These are phyloP conservation scores for Stachybotrys echinatus DNA, from an alignment of 2,329 filamentous ascomycete genomes.

Conservation along the genomic window DNA sequence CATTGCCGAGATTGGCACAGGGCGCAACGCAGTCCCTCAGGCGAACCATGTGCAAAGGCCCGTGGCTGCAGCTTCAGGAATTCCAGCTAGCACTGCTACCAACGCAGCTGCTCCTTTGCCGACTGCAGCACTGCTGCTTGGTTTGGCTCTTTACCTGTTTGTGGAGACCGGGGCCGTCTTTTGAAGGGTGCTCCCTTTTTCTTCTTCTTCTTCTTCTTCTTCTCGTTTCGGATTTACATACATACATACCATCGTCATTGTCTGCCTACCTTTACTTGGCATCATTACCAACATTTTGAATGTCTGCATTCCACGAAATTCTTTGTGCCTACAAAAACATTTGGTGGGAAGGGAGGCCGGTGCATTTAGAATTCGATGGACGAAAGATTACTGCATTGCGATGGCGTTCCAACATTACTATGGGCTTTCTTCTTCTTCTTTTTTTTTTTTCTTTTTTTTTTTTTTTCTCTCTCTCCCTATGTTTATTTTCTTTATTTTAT, in stretches of 20 bases:
- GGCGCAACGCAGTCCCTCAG: constrained; percentile 44
- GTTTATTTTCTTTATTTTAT: no score
- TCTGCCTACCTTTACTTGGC: no score
- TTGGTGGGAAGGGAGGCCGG: background rate
- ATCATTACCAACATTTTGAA: background rate
- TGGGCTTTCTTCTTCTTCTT: background rate
- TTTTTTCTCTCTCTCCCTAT: background rate
- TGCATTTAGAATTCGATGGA: background rate
- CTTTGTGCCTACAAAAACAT: background rate
- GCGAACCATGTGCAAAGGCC: constrained; percentile 44
- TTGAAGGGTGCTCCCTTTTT: no score
- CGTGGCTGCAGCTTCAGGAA: constrained; percentile 42
- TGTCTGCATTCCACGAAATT: background rate
- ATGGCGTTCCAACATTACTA: constrained; percentile 1
- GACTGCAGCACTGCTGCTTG: constrained; percentile 8
- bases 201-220: no score
- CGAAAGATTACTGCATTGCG: constrained; percentile 3
- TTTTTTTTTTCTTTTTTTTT: background rate
- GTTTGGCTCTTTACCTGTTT: constrained; percentile 12
- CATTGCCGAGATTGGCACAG: constrained; percentile 50
- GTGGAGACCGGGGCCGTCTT: no score
- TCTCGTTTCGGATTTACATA: no score
- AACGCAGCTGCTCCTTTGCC: background rate
- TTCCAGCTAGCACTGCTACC: constrained; percentile 13
- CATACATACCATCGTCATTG: no score